These are phyloP conservation scores for Guadua angustifolia DNA, from an alignment of 176 grass and related monocot genomes.

Conservation along the genomic window DNA sequence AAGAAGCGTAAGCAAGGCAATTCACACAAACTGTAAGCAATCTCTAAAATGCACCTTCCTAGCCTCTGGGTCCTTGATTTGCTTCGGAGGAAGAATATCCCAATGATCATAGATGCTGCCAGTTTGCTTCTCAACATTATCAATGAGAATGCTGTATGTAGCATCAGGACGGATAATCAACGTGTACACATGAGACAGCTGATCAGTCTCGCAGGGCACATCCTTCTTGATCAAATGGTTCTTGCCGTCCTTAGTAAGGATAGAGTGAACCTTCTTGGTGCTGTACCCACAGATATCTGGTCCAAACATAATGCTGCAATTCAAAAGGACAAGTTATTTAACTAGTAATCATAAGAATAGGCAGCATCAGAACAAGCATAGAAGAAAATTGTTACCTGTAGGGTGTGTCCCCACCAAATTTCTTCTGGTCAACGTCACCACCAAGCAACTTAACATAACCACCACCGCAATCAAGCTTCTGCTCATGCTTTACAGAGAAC, in stretches of 20 bases:
- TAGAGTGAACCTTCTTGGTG: slow-evolving; percentile 89
- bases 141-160: slow-evolving; percentile 89
- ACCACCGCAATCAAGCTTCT: slow-evolving; percentile 95
- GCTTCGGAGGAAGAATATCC: slow-evolving; percentile 85
- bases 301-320: slow-evolving; percentile 92
- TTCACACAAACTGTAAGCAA: background rate
- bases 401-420: slow-evolving; percentile 87
- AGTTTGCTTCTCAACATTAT: slow-evolving; percentile 79
- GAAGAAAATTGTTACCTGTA: slow-evolving; percentile 62
- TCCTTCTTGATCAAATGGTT: slow-evolving; percentile 96
- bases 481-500: slow-evolving; percentile 94
- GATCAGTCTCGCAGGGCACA: slow-evolving; percentile 84
- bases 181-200: slow-evolving; percentile 84
- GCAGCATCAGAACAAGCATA: background rate
- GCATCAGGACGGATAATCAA: slow-evolving; percentile 80
- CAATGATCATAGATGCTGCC: slow-evolving; percentile 82
- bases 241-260: slow-evolving; percentile 70
- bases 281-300: slow-evolving; percentile 95
- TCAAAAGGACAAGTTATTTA: background rate
- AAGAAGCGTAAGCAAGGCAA: background rate
- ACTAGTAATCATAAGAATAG: background rate
- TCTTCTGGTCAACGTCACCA: slow-evolving; percentile 90
- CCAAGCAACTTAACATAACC: slow-evolving; percentile 90
- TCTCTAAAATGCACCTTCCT: slow-evolving; percentile 56
- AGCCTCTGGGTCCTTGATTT: slow-evolving; percentile 83